These are phyloP conservation scores for Diaporthe aspalathi DNA, from an alignment of 2,329 filamentous ascomycete genomes.

Conservation along the genomic window DNA sequence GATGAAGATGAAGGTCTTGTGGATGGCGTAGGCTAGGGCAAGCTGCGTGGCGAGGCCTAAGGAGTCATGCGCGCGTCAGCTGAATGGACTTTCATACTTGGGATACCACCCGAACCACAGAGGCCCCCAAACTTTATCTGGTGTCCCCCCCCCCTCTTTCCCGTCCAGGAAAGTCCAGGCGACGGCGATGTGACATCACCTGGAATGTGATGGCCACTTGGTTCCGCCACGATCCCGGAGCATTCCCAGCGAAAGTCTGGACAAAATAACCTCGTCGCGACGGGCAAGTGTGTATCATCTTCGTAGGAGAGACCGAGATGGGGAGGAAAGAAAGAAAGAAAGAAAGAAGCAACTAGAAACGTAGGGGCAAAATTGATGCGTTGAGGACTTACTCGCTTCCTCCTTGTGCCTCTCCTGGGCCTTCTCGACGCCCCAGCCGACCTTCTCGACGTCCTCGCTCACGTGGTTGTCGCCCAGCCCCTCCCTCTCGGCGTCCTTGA, in stretches of 20 bases:
- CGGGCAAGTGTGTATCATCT: background rate
- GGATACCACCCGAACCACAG: background rate
- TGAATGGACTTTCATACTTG: background rate
- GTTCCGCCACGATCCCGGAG: background rate
- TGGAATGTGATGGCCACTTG: background rate
- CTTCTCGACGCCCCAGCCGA: slow-evolving; percentile 71
- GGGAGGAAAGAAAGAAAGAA: too few species aligned
- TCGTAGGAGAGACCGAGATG: background rate
- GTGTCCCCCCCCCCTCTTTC: background rate
- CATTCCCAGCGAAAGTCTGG: background rate
- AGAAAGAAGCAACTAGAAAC: background rate
- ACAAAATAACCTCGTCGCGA: background rate
- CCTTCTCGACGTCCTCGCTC: slow-evolving; percentile 61
- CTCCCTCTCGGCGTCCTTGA: slow-evolving; percentile 59
- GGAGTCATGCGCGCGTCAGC: slow-evolving; percentile 24
- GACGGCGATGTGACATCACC: background rate
- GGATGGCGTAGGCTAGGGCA: slow-evolving; percentile 93
- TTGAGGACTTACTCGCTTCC: slow-evolving; percentile 76
- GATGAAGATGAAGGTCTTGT: slow-evolving; percentile 97
- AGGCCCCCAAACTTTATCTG: slow-evolving; percentile 11
- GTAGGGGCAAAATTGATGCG: background rate
- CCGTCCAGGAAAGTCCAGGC: slow-evolving; percentile 7
- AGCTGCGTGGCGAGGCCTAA: slow-evolving; percentile 81
- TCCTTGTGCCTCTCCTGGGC: slow-evolving; percentile 70
- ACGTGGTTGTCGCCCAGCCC: slow-evolving; percentile 56